Evolutionary conservation across 371 early-diverging fungal genomes (phyloP), one percentile per base, ranked within the genome.

Genomic region (Mortierella sp.): DNA sequence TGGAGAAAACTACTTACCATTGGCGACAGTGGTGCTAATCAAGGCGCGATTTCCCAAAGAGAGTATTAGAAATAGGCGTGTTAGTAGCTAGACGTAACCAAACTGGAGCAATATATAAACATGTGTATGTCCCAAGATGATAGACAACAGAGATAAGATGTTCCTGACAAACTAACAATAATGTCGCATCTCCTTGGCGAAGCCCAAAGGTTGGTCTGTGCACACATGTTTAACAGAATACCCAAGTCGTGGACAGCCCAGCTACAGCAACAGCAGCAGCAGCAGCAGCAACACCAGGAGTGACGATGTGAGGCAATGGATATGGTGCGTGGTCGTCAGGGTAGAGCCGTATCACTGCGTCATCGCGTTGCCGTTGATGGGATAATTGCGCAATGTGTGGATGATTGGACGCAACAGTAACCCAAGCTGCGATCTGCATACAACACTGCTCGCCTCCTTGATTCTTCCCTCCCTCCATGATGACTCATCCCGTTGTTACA

Each of bases 1-100:
- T 28, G 28, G 46, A 7, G 40, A 40, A 37, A 19, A 25, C 17
- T 16, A 27, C 52, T 68, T 83, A 89, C 89, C 89, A 89, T 74
- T 86, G 86, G 48, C 89, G 72, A 63, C 89, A 89, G 51, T 89
- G 89, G 79, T 89, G 89, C 89, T 89, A 39, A 31, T 1, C 27
- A 41, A 40, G 28, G 8, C 16, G 41, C 16, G 41, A 16, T 41
- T 41, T 16, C 41, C 3, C 14, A 34, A 19, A 47, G 57, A 46
- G 3, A 12, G 41, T 4, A 28, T 27, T 10, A 45, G 37, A 41
- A 49, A 3, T 39, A n/a, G 28, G 31, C 10, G 24, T 49, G 37
- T 45, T 40, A 57, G 39, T 34, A 6, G 46, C 31, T 16, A 41
- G 17, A 16, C 6, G 16, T 27, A 27, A 29, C 14, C 27, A 29